Base-by-base conservation (phyloP, 768 basidiomycete species). In the Boletellus ananiceps region DNA sequence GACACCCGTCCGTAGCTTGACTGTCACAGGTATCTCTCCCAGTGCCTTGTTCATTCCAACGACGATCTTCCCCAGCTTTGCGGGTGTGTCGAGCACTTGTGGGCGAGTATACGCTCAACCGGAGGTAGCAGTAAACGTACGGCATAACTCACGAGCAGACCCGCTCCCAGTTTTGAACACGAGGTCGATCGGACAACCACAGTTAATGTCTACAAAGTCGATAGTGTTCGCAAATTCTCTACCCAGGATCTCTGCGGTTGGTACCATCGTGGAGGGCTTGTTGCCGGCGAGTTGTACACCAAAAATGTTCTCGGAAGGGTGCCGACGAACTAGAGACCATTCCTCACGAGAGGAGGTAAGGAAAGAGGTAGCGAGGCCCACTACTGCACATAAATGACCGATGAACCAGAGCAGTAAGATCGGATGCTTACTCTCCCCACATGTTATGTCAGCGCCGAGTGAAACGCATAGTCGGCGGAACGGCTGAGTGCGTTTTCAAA, bases 171-270 rank as follows among this genome's bases (percentile, higher is more conserved):
- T 79, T 59, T 87, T 88, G 71, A 94, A 96, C 1, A 99, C 90
- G 37, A 97, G 73, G 67, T 99, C 96, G 57, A 98, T 98, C 4
- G 96, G 96, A 67, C 96, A 98, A 7, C 94, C 94, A 67, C 91
- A 90, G 61, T 99, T 99, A 55, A 98, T 70, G 61, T 99, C 94
- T 1, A 94, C 89, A 59, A 96, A 97, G 61, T 97, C 92, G 18
- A 96, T 69, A 16, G 76, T 75, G 12, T 76, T 72, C 1, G 74
- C 74, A 56, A 82, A 79, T 62, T 90, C 84, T 53, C 77, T 80
- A 2, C 77, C 81, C 23, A 98, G 77, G 7, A 86, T 74, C 63
- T 98, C 95, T 0, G 92, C 89, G 0, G 86, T 82, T 0, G 90
- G 77, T 0, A 84, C 88, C 48, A 98, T 77, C 3, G 81, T 77